Evolutionary conservation across 164 flowering plant species (phyloP), one percentile per base, ranked within the genome.

Genomic region (Vitis riparia): DNA sequence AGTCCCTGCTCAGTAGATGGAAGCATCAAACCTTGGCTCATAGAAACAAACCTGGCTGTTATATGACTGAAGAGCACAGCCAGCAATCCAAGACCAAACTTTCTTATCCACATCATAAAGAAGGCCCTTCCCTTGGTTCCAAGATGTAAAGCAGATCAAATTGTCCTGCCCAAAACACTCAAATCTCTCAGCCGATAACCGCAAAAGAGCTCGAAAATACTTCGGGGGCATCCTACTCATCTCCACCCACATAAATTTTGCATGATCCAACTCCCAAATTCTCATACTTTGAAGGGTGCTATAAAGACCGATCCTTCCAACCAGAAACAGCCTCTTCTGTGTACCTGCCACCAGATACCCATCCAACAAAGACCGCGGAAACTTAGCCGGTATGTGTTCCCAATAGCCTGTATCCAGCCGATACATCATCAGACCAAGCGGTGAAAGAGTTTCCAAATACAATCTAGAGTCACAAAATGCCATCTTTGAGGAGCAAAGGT

Each of bases 91-190:
- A 59, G 98, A 91, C 99, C 99, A 94, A 3, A 73, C 80, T 71
- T 89, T 91, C 77, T 88, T 92, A 73, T 90, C 94, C 58, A 91
- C 91, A 73, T 94, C 97, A 79, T 84, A 92, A 3, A 92, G 86
- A 58, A 94, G 91, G 30, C 97, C 91, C 77, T 85, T 94, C 55
- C 98, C 99, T 80, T 92, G 98, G 76, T 92, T 94, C 98, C 99
- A 94, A 53, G 99, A 94, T 57, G 99, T 94, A 71, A 94, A 94
- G 75, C 84, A 80, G 51, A 83, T 83, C 66, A 80, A 57, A 48
- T 94, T 94, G 75, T 92, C 97, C 79, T 91, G 97, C 57, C 98
- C 99, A 80, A 92, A 91, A 82, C 99, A 94, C 73, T 94, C 97
- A 76, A 92, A 94, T 74, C 97, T 86, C 77, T 94, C 99, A 49